Evolutionary conservation across 2,329 filamentous ascomycete genomes (phyloP), one percentile per base, ranked within the genome.

Genomic region (Cladorrhinum sp.): DNA sequence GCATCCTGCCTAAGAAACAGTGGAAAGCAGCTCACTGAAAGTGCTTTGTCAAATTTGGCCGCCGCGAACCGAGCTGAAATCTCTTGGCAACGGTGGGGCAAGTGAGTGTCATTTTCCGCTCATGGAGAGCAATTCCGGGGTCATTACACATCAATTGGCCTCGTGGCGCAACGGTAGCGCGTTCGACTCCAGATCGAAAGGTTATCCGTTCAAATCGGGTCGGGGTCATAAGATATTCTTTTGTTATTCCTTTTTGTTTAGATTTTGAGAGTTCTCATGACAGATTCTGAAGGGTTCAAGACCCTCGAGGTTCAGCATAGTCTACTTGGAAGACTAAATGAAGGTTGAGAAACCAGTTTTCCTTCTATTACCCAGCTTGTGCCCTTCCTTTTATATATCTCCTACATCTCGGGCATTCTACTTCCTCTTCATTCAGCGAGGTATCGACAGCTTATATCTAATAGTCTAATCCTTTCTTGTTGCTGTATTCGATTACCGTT

Each of bases 121-220:
- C 41, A 45, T 45, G 41, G 20, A 12, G 4, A n/a, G 41, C n/a
- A 36, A 20, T 45, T 45, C 10, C n/a, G 6, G 10, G 2, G 2
- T 20, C 18, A 10, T 7, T 22, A 20, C 18, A 18, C 41, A 45
- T 45, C n/a, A 58, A 41, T 18, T 25, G 56, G 56, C 48, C 48
- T 52, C 48, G 48, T 58, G 56, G 56, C 56, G 56, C 56, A 58
- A 58, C 56, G 56, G 56, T 58, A 58, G 56, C 56, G 56, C 56
- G 56, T 58, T 58, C 56, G 56, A 58, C 56, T 58, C 56, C 56
- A 58, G 56, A 56, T 56, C 53, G 53, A 56, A 56, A 56, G 53
- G 53, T 56, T 56, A 56, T 56, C 53, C 53, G 53, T 56, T 56
- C 53, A 56, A 56, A 56, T 56, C 53, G 53, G 53, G 53, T 56